phyloP scores from a whole-genome alignment of 495 filamentous ascomycete species.

The Xylaria acuta region DNA sequence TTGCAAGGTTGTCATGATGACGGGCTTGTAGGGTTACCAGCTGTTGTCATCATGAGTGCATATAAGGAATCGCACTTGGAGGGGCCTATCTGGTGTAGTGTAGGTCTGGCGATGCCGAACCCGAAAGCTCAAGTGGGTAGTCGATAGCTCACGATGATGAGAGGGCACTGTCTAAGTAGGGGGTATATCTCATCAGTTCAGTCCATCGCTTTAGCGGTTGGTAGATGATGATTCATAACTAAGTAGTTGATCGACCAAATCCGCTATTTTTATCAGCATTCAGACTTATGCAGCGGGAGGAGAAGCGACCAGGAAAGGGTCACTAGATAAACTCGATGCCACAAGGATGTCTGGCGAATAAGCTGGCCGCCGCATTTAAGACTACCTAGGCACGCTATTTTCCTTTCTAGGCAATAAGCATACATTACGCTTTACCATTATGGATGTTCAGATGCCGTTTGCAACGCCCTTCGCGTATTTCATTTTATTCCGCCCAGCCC shows the following conservation, averaged over 20 bases:
- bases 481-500: not conserved
- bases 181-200: not conserved
- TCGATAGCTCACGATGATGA: slow-evolving; percentile 10
- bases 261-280: not conserved
- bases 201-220: not conserved
- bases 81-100: not conserved
- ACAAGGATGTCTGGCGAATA: not conserved
- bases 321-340: not conserved
- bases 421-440: slow-evolving; percentile 10
- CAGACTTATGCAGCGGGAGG: not conserved
- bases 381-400: slow-evolving; percentile 10
- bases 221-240: slow-evolving; percentile 20
- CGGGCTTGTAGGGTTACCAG: slow-evolving; percentile 5
- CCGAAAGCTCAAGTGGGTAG: slow-evolving; percentile 10
- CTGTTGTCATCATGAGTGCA: slow-evolving; percentile 21
- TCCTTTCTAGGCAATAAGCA: slow-evolving; percentile 8
- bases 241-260: not conserved
- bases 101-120: not conserved
- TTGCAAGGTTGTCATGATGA: slow-evolving; percentile 19
- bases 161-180: not conserved
- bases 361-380: not conserved
- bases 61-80: not conserved
- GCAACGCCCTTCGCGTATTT: not conserved
- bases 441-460: not conserved
- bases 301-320: not conserved